Evolutionary conservation across 345 rosid genomes (phyloP), one percentile per base, ranked within the genome.

Genomic region (Mangifera indica): DNA sequence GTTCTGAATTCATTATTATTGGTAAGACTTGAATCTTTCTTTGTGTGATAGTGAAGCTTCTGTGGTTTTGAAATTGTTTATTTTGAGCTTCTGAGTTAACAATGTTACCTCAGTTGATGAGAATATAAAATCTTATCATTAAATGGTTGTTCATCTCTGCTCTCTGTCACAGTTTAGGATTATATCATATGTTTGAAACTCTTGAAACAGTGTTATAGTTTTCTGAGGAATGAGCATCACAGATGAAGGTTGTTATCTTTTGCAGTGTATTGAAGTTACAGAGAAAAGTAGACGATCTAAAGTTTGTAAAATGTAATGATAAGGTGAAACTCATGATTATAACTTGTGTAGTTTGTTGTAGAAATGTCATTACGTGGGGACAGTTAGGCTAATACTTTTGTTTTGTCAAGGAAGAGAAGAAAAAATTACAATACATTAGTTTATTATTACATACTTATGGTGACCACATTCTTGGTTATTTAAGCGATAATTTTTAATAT

Each of bases 1-100:
- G 70, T 37, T 18, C 46, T 61, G n/a, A 46, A 29, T 29, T 52
- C 59, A 26, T 18, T 49, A 32, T 45, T 62, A n/a, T 61, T 42
- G 18, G 55, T 63, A 34, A 48, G 56, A 45, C 18, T 60, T 20
- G 62, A 52, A 63, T 26, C 26, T 73, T n/a, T 52, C 26, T 20
- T 37, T 56, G 59, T 34, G 15, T 52, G 49, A 45, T 11, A 48
- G 32, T 29, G 32, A 29, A 68, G 49, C 40, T 26, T 66, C 37
- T 68, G 69, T 54, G 44, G 7, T 53, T 42, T 75, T 18, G 3
- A 9, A 10, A 37, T 52, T 11, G 13, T 53, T 49, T 74, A 13
- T 40, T 69, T 62, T 63, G 25, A 4, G 44, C 20, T n/a, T 34
- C 0, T n/a, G 40, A 49, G 17, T 66, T 24, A 37, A 37, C n/a